These are phyloP conservation scores for Diaporthe humulicola DNA, from an alignment of 2,329 filamentous ascomycete genomes.

Conservation along the genomic window DNA sequence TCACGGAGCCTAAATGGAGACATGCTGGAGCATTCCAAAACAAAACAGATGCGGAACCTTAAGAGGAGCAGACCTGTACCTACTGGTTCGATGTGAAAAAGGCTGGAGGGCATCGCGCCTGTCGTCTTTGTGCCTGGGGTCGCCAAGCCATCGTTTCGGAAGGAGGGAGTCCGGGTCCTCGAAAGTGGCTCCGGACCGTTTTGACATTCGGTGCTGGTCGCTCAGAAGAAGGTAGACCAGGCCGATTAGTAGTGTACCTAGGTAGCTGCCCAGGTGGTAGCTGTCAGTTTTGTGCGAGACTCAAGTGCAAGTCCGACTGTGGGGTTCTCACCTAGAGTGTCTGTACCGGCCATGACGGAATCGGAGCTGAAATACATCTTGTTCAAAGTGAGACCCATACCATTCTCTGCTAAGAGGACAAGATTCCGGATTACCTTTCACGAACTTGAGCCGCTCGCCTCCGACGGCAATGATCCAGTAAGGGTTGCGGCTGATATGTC, in stretches of 20 bases:
- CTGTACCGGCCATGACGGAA: conserved; percentile 33
- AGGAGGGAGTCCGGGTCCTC: conserved; percentile 58
- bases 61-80: too few relatives aligned
- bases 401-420: background rate
- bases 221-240: conserved; percentile 24
- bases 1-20: too few relatives aligned
- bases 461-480: conserved; percentile 42
- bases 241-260: conserved; percentile 30
- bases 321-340: conserved; percentile 31
- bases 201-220: background rate
- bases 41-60: too few relatives aligned
- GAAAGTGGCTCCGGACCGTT: conserved; percentile 58
- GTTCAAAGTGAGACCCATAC: background rate
- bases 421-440: conserved; percentile 31
- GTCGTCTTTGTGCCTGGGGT: conserved; percentile 42
- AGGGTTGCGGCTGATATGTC: conserved; percentile 42
- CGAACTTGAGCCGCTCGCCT: conserved; percentile 41
- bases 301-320: background rate
- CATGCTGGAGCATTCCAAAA: too few relatives aligned
- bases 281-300: background rate
- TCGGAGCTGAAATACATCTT: conserved; percentile 28
- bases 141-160: conserved; percentile 61
- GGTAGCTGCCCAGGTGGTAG: too few relatives aligned
- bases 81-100: conserved; percentile 47
- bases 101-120: conserved; percentile 46